A percentile compares a stretch with the other conserved stretches of the same genome.
phyloP scores from a whole-genome alignment of 495 filamentous ascomycete genomes.

The Immersiella caudata region DNA sequence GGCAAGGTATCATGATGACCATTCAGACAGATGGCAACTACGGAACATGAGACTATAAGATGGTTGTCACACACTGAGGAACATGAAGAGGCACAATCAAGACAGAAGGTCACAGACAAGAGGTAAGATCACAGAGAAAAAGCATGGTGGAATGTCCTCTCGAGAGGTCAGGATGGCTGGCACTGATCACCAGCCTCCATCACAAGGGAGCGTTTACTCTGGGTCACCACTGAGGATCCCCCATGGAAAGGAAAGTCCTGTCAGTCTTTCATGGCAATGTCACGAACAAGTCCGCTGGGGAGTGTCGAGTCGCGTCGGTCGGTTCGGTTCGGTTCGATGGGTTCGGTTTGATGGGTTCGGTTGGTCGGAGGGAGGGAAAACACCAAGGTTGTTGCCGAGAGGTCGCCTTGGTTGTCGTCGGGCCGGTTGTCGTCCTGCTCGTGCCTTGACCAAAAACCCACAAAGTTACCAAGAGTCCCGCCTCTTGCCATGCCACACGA shows the following conservation, averaged over 20 bases:
- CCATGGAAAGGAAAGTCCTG: not conserved
- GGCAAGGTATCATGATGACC: too few relatives aligned
- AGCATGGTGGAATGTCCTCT: not conserved
- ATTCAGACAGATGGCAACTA: too few relatives aligned
- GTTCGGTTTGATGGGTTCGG: too few relatives aligned
- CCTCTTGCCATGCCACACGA: not conserved
- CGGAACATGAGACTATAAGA: too few relatives aligned
- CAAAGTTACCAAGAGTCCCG: not conserved
- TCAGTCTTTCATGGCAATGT: not conserved
- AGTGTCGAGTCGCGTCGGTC: not conserved
- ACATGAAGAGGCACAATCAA: not conserved
- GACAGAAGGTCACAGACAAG: not conserved
- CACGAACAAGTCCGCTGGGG: not conserved
- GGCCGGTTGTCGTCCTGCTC: not conserved
- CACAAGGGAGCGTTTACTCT: not conserved
- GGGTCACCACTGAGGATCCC: not conserved
- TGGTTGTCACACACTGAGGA: too few relatives aligned
- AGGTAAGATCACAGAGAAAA: not conserved
- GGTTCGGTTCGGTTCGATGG: too few relatives aligned
- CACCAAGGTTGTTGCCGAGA: not conserved
- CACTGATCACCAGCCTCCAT: not conserved
- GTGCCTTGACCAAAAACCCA: not conserved
- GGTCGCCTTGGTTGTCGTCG: too few relatives aligned
- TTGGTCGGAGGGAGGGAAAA: too few relatives aligned
- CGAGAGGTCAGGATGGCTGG: not conserved